Conservation (phyloP, 2,329 filamentous ascomycete genomes). For the Emydomyces testavorans region DNA sequence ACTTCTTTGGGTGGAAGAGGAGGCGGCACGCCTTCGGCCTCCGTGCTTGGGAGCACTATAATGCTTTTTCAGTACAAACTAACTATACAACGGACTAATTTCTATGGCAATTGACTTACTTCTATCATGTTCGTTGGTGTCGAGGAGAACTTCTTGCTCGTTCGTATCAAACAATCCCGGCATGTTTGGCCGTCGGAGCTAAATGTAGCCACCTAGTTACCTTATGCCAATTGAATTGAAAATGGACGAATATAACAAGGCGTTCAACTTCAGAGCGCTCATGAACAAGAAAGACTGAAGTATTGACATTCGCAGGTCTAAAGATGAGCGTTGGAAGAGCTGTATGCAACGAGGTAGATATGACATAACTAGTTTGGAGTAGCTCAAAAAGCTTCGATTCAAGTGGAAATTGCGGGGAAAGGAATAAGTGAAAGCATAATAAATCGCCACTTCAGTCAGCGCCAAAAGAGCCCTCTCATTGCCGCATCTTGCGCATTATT, state of each 20-base stretch:
- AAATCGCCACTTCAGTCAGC: conserved; percentile 9
- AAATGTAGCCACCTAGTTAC: no score
- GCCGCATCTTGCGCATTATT: background rate
- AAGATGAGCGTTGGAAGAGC: no score
- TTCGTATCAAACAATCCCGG: background rate
- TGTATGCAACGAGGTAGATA: no score
- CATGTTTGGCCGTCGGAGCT: background rate
- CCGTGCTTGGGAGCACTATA: conserved; percentile 35
- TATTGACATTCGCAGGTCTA: background rate
- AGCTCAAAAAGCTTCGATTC: background rate
- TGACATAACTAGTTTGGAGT: no score
- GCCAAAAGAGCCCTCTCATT: background rate
- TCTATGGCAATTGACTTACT: background rate
- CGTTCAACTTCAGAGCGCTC: no score
- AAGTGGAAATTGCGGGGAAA: conserved; percentile 1
- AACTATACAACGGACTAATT: background rate
- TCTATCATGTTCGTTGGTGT: background rate
- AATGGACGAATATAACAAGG: background rate
- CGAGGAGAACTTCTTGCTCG: background rate
- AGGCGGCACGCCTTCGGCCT: conserved; percentile 39
- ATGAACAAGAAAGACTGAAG: background rate
- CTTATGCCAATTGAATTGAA: no score
- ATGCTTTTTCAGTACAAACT: background rate
- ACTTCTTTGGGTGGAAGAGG: conserved; percentile 67
- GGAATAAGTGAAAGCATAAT: background rate